Evolutionary conservation across 2,329 filamentous ascomycete genomes (phyloP).

Genomic region (Fusarium gaditjirri): DNA sequence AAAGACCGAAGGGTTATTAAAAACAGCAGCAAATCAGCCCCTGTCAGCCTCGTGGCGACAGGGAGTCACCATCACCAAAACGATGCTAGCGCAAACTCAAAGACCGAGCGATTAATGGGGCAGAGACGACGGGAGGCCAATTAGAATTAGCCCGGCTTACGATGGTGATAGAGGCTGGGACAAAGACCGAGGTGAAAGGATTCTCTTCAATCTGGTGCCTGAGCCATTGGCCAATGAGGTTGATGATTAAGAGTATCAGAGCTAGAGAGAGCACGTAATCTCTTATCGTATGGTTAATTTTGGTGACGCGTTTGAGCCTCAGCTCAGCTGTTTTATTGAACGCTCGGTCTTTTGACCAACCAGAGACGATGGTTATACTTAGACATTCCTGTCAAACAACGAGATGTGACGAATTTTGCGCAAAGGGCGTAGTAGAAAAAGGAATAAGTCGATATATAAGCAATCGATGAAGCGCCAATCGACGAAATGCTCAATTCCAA

Average conservation of each 20-base stretch:
- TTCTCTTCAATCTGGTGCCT: background rate
- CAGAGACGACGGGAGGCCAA: fast-evolving
- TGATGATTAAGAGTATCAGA: fast-evolving
- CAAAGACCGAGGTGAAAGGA: conserved; percentile 17
- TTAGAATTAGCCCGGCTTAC: background rate
- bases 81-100: background rate
- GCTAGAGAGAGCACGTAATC: background rate
- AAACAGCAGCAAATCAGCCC: background rate
- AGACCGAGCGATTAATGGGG: conserved; percentile 6
- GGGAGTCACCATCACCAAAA: background rate
- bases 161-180: background rate
- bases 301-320: background rate
- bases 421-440: background rate
- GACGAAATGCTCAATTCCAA: fast-evolving
- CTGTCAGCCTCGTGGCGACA: background rate
- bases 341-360: background rate
- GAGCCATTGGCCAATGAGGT: background rate
- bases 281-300: background rate
- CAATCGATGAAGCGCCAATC: fast-evolving
- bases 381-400: background rate
- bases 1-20: conserved; percentile 23
- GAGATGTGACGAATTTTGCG: background rate
- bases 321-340: too few relatives aligned
- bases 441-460: background rate
- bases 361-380: background rate